Evolutionary conservation across 305 asterid species (phyloP), one percentile per base, ranked within the genome.

Genomic region (Fraxinus albicans): DNA sequence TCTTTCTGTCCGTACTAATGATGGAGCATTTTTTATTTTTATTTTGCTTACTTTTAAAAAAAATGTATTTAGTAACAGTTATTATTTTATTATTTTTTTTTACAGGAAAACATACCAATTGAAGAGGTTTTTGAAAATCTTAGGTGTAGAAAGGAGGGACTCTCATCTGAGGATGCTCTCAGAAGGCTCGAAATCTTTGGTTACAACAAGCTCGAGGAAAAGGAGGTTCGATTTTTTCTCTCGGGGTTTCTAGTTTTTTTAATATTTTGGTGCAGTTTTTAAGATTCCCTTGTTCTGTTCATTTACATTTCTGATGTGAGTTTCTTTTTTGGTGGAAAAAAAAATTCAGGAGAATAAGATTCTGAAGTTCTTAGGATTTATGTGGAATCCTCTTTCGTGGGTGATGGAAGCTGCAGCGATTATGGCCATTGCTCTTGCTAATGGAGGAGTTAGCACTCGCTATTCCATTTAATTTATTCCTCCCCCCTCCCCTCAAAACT

Each of bases 311-410:
- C 69, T 21, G n/a, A 33, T 69, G 25, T 67, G 31, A 38, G 36
- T 60, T 47, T 31, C 8, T n/a, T 72, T 74, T 83, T 67, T 27
- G 1, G 42, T 53, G 79, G 27, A 60, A 78, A 76, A 27, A 34
- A 53, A 7, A 21, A 83, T 84, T 87, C 87, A 92, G 95, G 94
- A 92, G 89, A 92, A 89, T 79, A 90, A 90, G 84, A 0, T 92
- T 81, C 86, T 90, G 69, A 92, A 90, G 84, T 90, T 92, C 79
- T 82, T 92, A 65, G 96, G 96, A 53, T 92, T 92, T 76, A 92
- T 92, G 95, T 92, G 95, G 94, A 92, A 92, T 81, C 95, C 95
- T 77, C 85, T 92, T 21, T 92, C 96, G 0, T 92, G 96, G 96
- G 94, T 92, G 82, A 92, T 92, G 96, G 96, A 92, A 77, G 94